Evolutionary conservation across 2,329 filamentous ascomycete species (phyloP), one percentile per base, ranked within the genome.

Genomic region (Pseudofabraea citricarpa): DNA sequence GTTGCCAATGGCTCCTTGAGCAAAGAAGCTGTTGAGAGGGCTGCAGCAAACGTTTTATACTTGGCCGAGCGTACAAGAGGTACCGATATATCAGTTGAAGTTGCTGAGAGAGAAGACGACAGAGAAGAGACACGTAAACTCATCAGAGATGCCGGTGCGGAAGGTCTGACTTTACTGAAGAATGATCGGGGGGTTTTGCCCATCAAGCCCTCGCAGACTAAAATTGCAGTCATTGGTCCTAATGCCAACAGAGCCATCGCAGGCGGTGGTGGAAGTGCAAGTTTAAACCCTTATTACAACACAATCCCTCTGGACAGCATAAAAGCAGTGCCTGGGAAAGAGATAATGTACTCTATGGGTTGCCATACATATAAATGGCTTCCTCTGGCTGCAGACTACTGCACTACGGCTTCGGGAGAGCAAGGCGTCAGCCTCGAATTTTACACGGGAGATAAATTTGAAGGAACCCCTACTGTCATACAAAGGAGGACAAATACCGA

Each of bases 221-320:
- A 73, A 56, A 72, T 85, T 44, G 81, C 81, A 3, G 71, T 85
- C 46, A 83, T 85, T 40, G 81, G 81, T 0, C 81, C 81, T 1
- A 85, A 85, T 48, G 80, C 79, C 16, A 82, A 83, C 57, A 68
- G 79, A 43, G 76, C 81, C 1, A 83, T 85, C 50, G 80, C 78
- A n/a, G 78, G 77, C 13, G 81, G 82, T 39, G 81, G 81, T 31
- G 81, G 82, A 39, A 85, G 81, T 55, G 81, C 82, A 15, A 82
- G 77, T 49, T 64, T 85, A 37, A 84, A 84, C 57, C 79, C 82
- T 0, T 85, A 85, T 61, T 85, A 85, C 60, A 80, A 71, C 51
- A 81, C 79, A 2, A 69, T 81, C 8, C 82, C 82, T 0, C 70
- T 81, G 40, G 79, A 83, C 35, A 82, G 80, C 53, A 82, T 85